Evolutionary conservation across 352 stramenopile genomes (phyloP), one percentile per base, ranked within the genome.

Genomic region (Phytophthora pseudosyringae): DNA sequence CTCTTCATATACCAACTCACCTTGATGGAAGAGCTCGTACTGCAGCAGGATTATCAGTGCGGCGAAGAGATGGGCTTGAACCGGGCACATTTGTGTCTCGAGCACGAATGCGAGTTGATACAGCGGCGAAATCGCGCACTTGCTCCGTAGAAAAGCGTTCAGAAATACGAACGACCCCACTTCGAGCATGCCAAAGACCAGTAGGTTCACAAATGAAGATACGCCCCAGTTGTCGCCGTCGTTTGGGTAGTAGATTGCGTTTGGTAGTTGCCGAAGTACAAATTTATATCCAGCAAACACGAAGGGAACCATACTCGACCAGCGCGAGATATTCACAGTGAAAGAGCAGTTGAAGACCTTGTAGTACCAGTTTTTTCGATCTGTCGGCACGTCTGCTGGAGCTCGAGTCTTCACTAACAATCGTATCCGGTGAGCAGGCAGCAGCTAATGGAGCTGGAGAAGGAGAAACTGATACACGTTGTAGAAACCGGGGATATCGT

Each of bases 61-160:
- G 3, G 51, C 11, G n/a, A 60, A 66, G 0, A 66, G 21, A 9
- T 35, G 10, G 8, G n/a, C 31, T 45, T 65, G 61, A 1, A 69
- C 53, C 0, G 28, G 10, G 8, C 16, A 52, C 26, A 59, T 16
- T 48, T 85, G 70, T 0, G 52, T 76, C 39, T 76, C 56, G 5
- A 85, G 60, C 31, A 79, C 73, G 21, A 82, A 85, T 6, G 56
- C 67, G 10, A 85, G 57, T 12, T 76, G 71, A 6, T 59, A 56
- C 1, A 80, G 26, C 7, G 70, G 53, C 6, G 69, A 77, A 15
- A 82, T 55, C 3, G 16, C n/a, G 13, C 76, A 69, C 35, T 69
- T 70, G 11, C 53, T 59, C 21, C 68, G 28, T 5, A 85, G 16
- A 35, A 72, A 36, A 2, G 43, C 2, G 18, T 67, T 58, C 1